Conservation (phyloP, 208 protist genomes). For the Eutreptiella sp. region DNA sequence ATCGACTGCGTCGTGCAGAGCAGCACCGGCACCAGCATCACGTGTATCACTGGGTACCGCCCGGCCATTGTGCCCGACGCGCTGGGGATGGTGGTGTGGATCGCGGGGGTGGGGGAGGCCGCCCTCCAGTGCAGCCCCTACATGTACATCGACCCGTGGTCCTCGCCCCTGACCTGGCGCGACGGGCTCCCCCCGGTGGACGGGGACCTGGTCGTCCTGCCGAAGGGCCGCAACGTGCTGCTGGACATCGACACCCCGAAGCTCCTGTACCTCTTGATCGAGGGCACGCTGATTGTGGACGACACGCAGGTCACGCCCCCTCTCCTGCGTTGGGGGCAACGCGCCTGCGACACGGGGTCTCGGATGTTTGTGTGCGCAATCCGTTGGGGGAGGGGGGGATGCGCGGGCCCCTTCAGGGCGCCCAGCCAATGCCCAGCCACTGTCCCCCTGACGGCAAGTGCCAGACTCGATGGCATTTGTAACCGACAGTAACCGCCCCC, state of each 20-base stretch:
- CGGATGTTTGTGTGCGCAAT: no score
- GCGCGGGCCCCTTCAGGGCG: no score
- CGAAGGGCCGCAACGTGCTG: slow-evolving; percentile 23
- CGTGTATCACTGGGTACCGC: background rate
- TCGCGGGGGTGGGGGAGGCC: background rate
- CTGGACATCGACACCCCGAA: slow-evolving; percentile 25
- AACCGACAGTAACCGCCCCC: no score
- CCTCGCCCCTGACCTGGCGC: slow-evolving; percentile 20
- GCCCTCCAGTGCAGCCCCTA: slow-evolving; percentile 2
- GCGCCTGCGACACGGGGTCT: no score
- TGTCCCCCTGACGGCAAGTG: no score
- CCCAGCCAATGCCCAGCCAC: no score
- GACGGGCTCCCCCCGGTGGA: slow-evolving; percentile 20
- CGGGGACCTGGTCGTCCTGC: slow-evolving; percentile 30
- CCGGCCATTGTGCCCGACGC: background rate
- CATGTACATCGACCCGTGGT: slow-evolving; percentile 37
- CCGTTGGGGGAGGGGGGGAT: no score
- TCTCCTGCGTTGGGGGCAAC: slow-evolving; percentile 10
- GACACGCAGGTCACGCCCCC: slow-evolving; percentile 2
- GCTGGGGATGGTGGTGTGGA: background rate
- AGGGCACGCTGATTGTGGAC: slow-evolving; percentile 28
- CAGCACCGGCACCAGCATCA: background rate
- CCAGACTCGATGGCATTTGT: no score
- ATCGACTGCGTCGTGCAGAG: background rate
- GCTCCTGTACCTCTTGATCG: slow-evolving; percentile 21